A percentile compares a stretch with the other conserved stretches of the same genome.
Conservation (phyloP, 257 asterid species). For the Paulownia fortunei region DNA sequence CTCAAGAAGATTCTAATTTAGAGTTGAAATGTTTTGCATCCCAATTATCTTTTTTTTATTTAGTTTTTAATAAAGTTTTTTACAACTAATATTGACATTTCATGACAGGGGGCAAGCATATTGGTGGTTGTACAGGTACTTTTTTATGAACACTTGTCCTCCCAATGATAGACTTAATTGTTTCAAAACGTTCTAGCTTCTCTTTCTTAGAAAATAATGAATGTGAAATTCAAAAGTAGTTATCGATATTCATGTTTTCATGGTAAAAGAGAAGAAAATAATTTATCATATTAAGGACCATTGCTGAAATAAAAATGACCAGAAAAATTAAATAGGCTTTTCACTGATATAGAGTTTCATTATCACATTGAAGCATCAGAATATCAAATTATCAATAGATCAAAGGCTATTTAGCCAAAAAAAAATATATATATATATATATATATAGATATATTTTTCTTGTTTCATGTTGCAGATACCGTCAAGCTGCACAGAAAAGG, state of each 20-base stretch:
- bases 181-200: not conserved
- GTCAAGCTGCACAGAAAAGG: conserved; percentile 67
- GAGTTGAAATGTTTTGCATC: conserved; percentile 6
- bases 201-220: not conserved
- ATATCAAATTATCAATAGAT: not conserved
- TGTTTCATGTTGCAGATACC: conserved; percentile 55
- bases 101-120: conserved; percentile 78
- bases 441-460: not conserved
- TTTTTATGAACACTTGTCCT: conserved; percentile 9
- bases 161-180: not conserved
- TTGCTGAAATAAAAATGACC: too few relatives aligned
- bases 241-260: not conserved
- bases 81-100: conserved; percentile 21
- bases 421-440: too few relatives aligned
- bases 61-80: conserved; percentile 10
- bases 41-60: not conserved
- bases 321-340: not conserved
- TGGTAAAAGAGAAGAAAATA: not conserved
- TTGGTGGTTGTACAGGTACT: conserved; percentile 94
- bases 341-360: not conserved
- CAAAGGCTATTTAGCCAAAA: not conserved
- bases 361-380: not conserved
- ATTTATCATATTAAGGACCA: not conserved
- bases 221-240: not conserved
- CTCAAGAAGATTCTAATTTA: not conserved